Evolutionary conservation across 306 rosid species (phyloP), one percentile per base, ranked within the genome.

Genomic region (Dalbergia oliveri): DNA sequence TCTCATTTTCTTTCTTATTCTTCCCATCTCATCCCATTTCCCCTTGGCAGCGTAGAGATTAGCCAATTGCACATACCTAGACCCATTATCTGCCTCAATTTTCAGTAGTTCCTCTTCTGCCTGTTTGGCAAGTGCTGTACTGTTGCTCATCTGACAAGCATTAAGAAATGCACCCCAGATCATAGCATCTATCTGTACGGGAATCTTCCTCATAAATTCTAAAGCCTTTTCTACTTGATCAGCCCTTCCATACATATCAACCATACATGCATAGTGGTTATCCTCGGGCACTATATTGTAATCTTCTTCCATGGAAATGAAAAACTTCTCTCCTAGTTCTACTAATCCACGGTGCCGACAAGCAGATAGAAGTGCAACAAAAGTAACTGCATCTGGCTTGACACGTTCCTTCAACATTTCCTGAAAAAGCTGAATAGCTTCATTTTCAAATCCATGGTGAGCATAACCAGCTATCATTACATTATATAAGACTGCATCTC

Each of bases 171-270:
- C 88, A 53, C 97, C 94, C 94, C 84, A 91, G 47, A 88, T 83
- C 54, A 84, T 83, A 39, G 86, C 81, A 75, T 93, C 97, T 61
- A 82, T 70, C 64, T 86, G 77, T 49, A 78, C 58, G 49, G 91
- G 91, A 77, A 93, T 89, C 72, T 66, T 88, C 56, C 47, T 86
- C 86, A 91, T 91, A 77, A 89, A 87, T 11, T 73, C 82, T 44
- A 79, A 50, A 37, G 90, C 93, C 84, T 88, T 93, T 47, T 88
- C 90, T 50, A 93, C 78, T 80, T 79, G 83, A 51, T 88, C 84
- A 79, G 85, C 90, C 90, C 89, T 89, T 67, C 97, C 97, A 69
- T 93, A 93, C 87, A 93, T 81, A 83, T 93, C 97, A 74, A 93
- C 86, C 93, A 93, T 88, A 79, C 97, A 93, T 37, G 97, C 93